phyloP scores from a whole-genome alignment of 257 asterid species.

The Penstemon newberryi region DNA sequence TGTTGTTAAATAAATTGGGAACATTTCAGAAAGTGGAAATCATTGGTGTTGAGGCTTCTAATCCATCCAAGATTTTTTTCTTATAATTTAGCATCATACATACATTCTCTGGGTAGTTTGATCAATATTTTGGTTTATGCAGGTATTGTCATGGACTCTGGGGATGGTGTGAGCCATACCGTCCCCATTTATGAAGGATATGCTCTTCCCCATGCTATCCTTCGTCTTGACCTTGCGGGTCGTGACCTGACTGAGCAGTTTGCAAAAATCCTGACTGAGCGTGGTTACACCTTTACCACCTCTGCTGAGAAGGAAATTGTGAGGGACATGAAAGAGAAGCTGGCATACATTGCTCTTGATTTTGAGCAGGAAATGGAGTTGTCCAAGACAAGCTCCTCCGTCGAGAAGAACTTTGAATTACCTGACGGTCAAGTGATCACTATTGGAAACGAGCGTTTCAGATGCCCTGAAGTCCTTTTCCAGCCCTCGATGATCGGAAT shows the following conservation, averaged over 20 bases:
- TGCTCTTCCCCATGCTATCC: conserved; percentile 38
- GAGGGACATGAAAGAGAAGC: conserved; percentile 53
- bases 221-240: conserved; percentile 38
- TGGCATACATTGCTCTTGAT: conserved; percentile 44
- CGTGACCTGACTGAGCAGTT: conserved; percentile 47
- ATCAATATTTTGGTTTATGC: neutral
- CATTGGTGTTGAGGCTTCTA: neutral
- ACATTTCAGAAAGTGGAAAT: neutral
- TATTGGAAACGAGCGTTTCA: conserved; percentile 47
- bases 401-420: conserved; percentile 49
- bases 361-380: conserved; percentile 46
- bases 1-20: neutral
- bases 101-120: no score
- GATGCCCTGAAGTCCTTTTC: conserved; percentile 52
- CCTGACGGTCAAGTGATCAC: conserved; percentile 54
- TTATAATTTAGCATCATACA: neutral
- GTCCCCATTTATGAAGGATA: conserved; percentile 39
- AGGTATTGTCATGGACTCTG: conserved; percentile 46
- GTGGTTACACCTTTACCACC: conserved; percentile 44
- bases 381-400: conserved; percentile 35
- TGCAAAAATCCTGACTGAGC: conserved; percentile 45
- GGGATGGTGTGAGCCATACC: conserved; percentile 46
- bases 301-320: conserved; percentile 52
- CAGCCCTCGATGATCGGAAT: conserved; percentile 53
- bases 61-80: neutral